Conservation (phyloP, 352 stramenopile genomes). For the Pythium phragmiticola region DNA sequence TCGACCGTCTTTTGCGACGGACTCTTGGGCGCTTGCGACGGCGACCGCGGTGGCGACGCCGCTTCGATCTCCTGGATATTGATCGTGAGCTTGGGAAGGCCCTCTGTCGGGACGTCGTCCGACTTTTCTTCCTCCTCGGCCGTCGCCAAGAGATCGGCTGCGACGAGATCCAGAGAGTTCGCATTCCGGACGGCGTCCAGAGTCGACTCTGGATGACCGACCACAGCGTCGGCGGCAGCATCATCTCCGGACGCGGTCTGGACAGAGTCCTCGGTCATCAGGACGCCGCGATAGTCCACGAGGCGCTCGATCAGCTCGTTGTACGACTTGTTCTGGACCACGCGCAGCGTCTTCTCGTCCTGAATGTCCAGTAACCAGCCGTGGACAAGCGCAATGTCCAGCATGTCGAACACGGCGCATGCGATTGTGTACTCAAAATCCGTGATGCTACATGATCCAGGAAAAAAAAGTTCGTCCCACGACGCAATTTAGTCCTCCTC, state of each 20-base stretch:
- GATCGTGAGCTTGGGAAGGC: slow-evolving; percentile 36
- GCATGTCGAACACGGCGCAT: slow-evolving; percentile 95
- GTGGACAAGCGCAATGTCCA: slow-evolving; percentile 95
- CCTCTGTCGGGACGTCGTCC: background rate
- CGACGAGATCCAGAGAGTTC: background rate
- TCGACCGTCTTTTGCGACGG: slow-evolving; percentile 68
- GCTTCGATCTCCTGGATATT: slow-evolving; percentile 28
- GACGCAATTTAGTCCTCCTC: background rate
- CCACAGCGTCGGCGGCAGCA: background rate
- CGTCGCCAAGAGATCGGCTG: background rate
- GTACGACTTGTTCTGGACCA: slow-evolving; percentile 94
- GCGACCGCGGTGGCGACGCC: slow-evolving; percentile 23
- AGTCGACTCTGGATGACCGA: background rate
- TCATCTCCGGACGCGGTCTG: background rate
- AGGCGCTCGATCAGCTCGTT: slow-evolving; percentile 97
- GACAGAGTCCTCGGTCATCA: slow-evolving; percentile 51
- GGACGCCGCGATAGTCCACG: slow-evolving; percentile 84
- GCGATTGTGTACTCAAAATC: slow-evolving; percentile 96
- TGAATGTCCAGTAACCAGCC: slow-evolving; percentile 96
- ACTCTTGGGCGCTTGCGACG: slow-evolving; percentile 47
- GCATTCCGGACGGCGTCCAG: slow-evolving; percentile 3
- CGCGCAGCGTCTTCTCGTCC: slow-evolving; percentile 71
- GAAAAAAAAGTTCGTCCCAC: slow-evolving; percentile 3
- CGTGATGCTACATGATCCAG: slow-evolving; percentile 47
- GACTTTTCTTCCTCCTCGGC: background rate